Base-by-base conservation (phyloP, 306 rosid species). In the Quercus rubra region DNA sequence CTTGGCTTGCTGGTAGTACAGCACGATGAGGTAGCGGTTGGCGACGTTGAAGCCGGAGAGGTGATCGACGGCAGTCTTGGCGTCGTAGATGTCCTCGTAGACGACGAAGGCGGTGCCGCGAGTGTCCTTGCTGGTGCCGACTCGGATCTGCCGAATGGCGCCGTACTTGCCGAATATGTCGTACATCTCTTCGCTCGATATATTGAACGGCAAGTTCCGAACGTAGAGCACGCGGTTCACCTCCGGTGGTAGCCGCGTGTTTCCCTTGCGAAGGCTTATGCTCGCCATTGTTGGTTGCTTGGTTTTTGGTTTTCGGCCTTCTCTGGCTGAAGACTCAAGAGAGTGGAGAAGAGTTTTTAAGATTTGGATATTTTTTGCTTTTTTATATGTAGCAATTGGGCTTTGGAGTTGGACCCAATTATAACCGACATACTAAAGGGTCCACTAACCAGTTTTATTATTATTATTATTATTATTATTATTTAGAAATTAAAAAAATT, bases 141-240 rank as follows among this genome's bases (percentile, higher is more conserved):
- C 84, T 9, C 98, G 97, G 55, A 93, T 95, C 96, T 95, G 99
- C 28, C 99, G 90, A 19, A 95, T 95, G 15, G 98, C 99, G 0
- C 99, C 99, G 91, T 95, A 93, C 70, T 95, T 95, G 62, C 99
- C 99, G 73, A 95, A 93, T 14, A 95, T 95, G 35, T 95, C 99
- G 89, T 95, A 95, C 99, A 95, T 95, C 92, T 95, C 99, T 72
- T 95, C 98, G 87, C 99, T 93, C 3, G 99, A 89, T 14, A 95
- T 95, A 88, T 93, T 95, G 91, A 95, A 95, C 0, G 99, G 99
- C 1, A 95, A 90, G 82, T 95, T 95, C 0, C 99, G 84, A 0
- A 95, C 98, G 78, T 93, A 95, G 30, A 95, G 90, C 1, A 91
- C 98, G 52, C 96, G 91, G 85, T 95, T 93, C 12, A 95, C 99